A percentile compares a stretch with the other conserved stretches of the same genome.
Evolutionary conservation across 176 grass and related monocot genomes (phyloP).

Genomic region (sorghum (Sorghum bicolor)): DNA sequence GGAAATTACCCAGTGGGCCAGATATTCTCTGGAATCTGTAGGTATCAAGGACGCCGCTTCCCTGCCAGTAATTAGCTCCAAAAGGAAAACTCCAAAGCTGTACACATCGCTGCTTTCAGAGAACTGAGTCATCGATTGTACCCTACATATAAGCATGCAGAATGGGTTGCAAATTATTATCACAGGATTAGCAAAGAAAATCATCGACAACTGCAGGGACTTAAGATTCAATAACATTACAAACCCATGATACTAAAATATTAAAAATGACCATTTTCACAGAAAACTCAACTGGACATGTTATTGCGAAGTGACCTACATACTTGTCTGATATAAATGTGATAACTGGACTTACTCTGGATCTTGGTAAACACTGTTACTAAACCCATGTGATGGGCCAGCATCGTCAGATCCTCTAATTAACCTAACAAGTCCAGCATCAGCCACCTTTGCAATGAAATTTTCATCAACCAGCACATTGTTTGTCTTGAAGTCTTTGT

Average conservation of each 20-base stretch:
- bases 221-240: not conserved
- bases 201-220: not conserved
- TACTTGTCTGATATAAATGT: conserved; percentile 16
- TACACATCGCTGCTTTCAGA: conserved; percentile 96
- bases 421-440: conserved; percentile 74
- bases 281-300: conserved; percentile 5
- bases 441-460: conserved; percentile 97
- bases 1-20: conserved; percentile 80
- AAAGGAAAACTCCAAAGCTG: conserved; percentile 90
- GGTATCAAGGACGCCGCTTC: conserved; percentile 40
- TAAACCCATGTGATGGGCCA: conserved; percentile 53
- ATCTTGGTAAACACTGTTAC: conserved; percentile 61
- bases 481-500: conserved; percentile 87
- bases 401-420: conserved; percentile 51
- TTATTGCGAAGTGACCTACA: not conserved
- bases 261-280: not conserved
- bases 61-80: conserved; percentile 89
- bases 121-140: conserved; percentile 39
- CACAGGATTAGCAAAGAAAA: not conserved
- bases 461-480: conserved; percentile 98
- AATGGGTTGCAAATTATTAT: conserved; percentile 10
- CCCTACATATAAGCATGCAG: conserved; percentile 43
- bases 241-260: not conserved
- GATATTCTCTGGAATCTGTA: conserved; percentile 55
- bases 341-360: conserved; percentile 56